Conservation (phyloP, 345 rosid genomes). For the Gossypium rotundifolium region DNA sequence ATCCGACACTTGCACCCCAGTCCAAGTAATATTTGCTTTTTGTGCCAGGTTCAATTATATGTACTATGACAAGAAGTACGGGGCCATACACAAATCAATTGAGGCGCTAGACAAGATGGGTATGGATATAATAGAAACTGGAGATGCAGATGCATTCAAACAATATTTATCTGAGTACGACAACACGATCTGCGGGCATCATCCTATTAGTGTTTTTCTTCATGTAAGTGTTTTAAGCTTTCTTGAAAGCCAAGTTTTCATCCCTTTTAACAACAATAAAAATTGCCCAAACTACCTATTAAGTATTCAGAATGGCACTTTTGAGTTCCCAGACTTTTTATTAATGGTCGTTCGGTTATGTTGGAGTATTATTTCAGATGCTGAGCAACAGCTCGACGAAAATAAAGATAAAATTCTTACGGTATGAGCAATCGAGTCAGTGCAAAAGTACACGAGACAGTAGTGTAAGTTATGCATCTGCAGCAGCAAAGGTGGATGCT, state of each 20-base stretch:
- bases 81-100: constrained; percentile 82
- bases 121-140: constrained; percentile 90
- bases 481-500: constrained; percentile 69
- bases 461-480: constrained; percentile 96
- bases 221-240: constrained; percentile 50
- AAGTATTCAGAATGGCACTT: neutral
- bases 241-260: neutral
- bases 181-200: constrained; percentile 90
- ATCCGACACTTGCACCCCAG: no score
- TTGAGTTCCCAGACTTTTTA: neutral
- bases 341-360: neutral
- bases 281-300: neutral
- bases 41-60: constrained; percentile 60
- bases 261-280: neutral
- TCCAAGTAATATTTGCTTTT: neutral
- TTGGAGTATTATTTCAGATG: constrained; percentile 46
- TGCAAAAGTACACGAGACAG: constrained; percentile 84
- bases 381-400: constrained; percentile 47
- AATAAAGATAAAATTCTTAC: constrained; percentile 78
- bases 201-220: constrained; percentile 87
- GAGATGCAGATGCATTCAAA: constrained; percentile 83
- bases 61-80: constrained; percentile 59
- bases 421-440: constrained; percentile 94
- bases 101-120: constrained; percentile 96
- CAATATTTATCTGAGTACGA: constrained; percentile 58